Base-by-base conservation (phyloP, 176 grass and related monocot genomes). In the Cenchrus purpureus region DNA sequence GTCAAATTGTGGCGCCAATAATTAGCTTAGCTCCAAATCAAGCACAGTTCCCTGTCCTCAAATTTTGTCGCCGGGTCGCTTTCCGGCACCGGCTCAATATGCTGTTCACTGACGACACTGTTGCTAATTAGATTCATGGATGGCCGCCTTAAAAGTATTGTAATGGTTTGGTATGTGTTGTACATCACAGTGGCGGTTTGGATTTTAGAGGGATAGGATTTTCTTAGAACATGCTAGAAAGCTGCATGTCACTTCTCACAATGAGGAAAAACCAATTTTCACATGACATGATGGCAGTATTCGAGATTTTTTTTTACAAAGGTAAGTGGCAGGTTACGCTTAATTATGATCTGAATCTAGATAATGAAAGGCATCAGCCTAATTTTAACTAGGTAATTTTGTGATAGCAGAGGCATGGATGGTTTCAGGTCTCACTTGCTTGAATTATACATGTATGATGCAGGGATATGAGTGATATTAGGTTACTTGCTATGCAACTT, bases 1-100 rank as follows among this genome's bases (percentile, higher is more conserved):
- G 3, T 29, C 9, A 9, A 66, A 54, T 73, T 74, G 66, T 82
- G 40, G 6, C 34, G 49, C 59, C 31, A 74, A 83, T 79, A 74
- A 84, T 85, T 48, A 72, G 79, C 79, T 56, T 58, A 22, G 78
- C 64, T 82, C 83, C 78, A 86, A 82, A 76, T 46, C 4, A 15
- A 15, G 65, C 25, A 50, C 79, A 9, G 49, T 51, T 68, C 19
- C 79, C 12, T 50, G 58, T 31, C 54, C 83, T 76, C 70, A 70
- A 68, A 6, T 68, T 90, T 86, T 90, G 84, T 86, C 84, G 31
- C 2, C 32, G 65, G 74, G 74, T 86, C 74, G 67, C 74, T 79
- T 86, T 90, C 84, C 7, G 43, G 43, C 77, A 75, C 82, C 77
- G 7, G 37, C 51, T 63, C 11, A 34, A 40, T 5, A 34, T 55